These are phyloP conservation scores for Vanrija humicola DNA, from an alignment of 1,284 basidiomycete species.

Conservation along the genomic window DNA sequence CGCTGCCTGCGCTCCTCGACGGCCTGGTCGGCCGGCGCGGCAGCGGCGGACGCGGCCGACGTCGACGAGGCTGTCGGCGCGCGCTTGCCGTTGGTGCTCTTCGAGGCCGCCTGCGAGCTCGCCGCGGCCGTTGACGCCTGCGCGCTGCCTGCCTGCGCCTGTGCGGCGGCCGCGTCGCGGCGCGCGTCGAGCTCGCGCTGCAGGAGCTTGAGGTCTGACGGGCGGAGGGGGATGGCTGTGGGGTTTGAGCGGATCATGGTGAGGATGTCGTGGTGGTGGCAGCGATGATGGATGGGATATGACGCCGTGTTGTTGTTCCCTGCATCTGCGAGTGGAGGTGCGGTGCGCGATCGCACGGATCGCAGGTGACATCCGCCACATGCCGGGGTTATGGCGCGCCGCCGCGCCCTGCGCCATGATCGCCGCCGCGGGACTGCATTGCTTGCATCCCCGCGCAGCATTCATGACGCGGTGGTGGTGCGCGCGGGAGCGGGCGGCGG, in stretches of 20 bases:
- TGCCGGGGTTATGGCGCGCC: too few relatives aligned
- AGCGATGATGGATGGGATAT: too few relatives aligned
- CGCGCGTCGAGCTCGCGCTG: conserved; percentile 40
- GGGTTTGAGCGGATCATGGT: conserved; percentile 46
- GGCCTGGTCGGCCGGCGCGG: conserved; percentile 2
- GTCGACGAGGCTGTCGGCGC: conserved; percentile 4
- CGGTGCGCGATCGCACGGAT: too few relatives aligned
- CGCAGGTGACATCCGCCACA: too few relatives aligned
- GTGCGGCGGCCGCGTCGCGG: conserved; percentile 8
- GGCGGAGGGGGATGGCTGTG: conserved; percentile 41
- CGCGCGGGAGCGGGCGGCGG: too few relatives aligned
- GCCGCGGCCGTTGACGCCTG: background rate
- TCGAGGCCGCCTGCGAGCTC: background rate
- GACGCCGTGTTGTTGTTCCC: too few relatives aligned
- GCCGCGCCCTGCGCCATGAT: too few relatives aligned
- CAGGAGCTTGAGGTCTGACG: conserved; percentile 39
- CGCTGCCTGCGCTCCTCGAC: conserved; percentile 7
- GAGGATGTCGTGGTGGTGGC: background rate
- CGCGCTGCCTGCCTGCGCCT: background rate
- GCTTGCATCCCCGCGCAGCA: too few relatives aligned
- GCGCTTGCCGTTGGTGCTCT: background rate
- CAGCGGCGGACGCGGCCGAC: background rate
- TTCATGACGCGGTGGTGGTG: too few relatives aligned
- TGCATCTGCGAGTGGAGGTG: too few relatives aligned
- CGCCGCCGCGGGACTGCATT: too few relatives aligned